phyloP scores from a whole-genome alignment of 2,329 filamentous ascomycete species.

The Colletotrichum eremochloae region DNA sequence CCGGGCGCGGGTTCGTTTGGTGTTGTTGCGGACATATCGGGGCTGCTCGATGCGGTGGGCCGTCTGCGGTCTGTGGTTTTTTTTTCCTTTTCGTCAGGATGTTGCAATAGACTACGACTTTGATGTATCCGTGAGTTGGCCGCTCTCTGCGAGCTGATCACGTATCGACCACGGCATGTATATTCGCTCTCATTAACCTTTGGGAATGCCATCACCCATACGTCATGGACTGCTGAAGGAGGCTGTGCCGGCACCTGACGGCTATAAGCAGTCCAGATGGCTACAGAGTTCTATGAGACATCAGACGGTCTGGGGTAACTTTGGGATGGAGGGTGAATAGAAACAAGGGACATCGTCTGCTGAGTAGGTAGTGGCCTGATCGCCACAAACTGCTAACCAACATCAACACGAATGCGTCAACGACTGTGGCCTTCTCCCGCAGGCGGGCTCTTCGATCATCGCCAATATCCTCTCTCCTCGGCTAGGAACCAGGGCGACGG shows the following conservation, averaged over 20 bases:
- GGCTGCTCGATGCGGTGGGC: not conserved
- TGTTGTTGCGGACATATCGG: conserved; percentile 32
- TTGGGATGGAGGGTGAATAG: not conserved
- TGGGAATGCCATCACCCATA: not conserved
- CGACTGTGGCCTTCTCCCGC: not conserved
- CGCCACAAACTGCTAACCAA: not conserved
- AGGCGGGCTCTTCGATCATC: not conserved
- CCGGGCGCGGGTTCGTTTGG: conserved; percentile 32
- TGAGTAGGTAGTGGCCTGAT: not conserved
- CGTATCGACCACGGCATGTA: not conserved
- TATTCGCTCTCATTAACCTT: not conserved
- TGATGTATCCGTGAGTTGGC: not conserved
- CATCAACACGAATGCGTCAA: too few species aligned
- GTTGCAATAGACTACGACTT: not conserved
- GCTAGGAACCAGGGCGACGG: not conserved
- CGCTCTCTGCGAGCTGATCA: not conserved
- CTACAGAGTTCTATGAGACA: not conserved
- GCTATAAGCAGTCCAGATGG: not conserved
- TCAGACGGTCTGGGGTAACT: not conserved
- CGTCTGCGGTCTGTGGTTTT: not conserved
- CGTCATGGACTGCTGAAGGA: not conserved
- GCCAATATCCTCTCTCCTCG: not conserved
- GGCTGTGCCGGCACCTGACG: not conserved
- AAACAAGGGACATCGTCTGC: not conserved
- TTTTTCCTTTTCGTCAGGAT: too few species aligned